phyloP scores from a whole-genome alignment of 345 rosid genomes.

The Rhodomyrtus tomentosa region DNA sequence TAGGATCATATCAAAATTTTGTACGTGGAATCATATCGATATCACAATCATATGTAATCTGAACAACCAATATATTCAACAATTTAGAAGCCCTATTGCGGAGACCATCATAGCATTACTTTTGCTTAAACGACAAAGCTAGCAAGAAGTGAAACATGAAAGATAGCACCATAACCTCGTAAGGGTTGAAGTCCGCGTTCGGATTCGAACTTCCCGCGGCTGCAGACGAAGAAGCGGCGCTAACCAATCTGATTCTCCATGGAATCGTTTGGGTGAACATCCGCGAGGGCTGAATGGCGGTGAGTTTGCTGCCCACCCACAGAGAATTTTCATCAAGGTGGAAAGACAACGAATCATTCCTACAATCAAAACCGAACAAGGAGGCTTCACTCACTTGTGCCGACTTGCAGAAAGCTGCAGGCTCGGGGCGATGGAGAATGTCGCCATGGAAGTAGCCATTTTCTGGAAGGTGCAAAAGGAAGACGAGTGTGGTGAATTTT shows the following conservation, averaged over 20 bases:
- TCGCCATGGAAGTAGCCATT: background rate
- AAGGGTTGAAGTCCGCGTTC: constrained; percentile 59
- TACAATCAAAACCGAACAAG: background rate
- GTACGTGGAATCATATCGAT: background rate
- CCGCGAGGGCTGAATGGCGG: background rate
- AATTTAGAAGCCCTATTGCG: background rate
- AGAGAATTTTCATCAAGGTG: background rate
- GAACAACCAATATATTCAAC: background rate
- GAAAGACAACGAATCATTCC: background rate
- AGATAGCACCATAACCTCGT: constrained; percentile 41
- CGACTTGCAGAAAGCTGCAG: background rate
- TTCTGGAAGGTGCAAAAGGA: background rate
- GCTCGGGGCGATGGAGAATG: background rate
- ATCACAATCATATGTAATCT: background rate
- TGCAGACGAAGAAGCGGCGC: constrained; percentile 41
- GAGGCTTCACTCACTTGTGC: background rate
- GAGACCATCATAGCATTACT: background rate
- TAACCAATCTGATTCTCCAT: constrained; percentile 22
- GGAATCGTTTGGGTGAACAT: constrained; percentile 25
- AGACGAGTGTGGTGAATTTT: background rate
- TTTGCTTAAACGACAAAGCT: background rate
- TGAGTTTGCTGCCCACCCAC: background rate
- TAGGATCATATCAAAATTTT: background rate
- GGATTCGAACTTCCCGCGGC: constrained; percentile 68
- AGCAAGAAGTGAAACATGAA: background rate